Evolutionary conservation across 345 rosid species (phyloP).

Genomic region (Physaria fendleri): DNA sequence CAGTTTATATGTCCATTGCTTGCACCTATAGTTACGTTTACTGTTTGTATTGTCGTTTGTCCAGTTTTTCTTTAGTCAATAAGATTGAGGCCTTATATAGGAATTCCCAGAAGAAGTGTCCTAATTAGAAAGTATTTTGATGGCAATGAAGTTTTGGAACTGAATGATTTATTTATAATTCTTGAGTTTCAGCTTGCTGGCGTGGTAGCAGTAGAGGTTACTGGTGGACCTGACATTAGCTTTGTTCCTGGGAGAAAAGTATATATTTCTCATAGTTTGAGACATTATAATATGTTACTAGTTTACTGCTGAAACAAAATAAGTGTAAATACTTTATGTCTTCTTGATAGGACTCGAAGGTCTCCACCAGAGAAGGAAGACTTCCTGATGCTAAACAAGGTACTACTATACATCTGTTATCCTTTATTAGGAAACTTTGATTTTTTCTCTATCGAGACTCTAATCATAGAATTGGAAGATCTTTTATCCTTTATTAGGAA

Average conservation of each 20-base stretch:
- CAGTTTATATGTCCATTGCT: background rate
- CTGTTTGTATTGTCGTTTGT: background rate
- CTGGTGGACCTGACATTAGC: slow-evolving; percentile 78
- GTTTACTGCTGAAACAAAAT: background rate
- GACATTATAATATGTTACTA: background rate
- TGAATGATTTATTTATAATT: background rate
- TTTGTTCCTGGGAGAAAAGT: slow-evolving; percentile 90
- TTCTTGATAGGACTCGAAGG: slow-evolving; percentile 50
- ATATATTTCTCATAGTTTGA: background rate
- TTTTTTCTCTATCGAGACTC: no score
- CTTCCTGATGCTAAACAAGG: slow-evolving; percentile 86
- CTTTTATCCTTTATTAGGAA: no score
- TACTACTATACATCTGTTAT: slow-evolving; percentile 11
- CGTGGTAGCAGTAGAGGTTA: slow-evolving; percentile 87
- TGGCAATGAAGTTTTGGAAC: background rate
- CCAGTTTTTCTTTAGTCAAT: background rate
- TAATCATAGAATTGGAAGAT: no score
- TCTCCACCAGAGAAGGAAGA: slow-evolving; percentile 66
- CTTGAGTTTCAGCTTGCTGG: slow-evolving; percentile 63
- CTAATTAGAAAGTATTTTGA: background rate
- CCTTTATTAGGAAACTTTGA: background rate
- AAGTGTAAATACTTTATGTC: background rate
- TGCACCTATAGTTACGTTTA: background rate
- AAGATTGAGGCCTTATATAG: background rate
- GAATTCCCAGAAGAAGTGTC: background rate